A percentile compares a stretch with the other conserved stretches of the same genome.
Conservation (phyloP, 2,329 filamentous ascomycete genomes). For the Trichoderma polysporum region DNA sequence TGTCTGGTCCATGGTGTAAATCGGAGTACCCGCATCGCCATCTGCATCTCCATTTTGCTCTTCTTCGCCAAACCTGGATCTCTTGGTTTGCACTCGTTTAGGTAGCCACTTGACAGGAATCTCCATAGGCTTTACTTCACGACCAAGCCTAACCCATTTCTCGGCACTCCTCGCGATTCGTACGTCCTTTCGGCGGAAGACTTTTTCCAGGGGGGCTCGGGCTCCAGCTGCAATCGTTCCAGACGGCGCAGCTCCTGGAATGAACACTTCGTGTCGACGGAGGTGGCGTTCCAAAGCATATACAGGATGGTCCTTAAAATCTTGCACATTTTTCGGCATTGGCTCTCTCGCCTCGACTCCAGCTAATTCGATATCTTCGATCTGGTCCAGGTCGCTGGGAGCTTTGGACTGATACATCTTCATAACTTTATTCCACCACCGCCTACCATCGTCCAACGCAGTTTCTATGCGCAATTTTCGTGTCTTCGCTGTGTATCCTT, state of each 20-base stretch:
- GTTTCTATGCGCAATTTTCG: slow-evolving; percentile 75
- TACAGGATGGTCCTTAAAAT: slow-evolving; percentile 83
- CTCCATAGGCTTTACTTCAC: slow-evolving; percentile 74
- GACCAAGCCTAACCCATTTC: slow-evolving; percentile 86
- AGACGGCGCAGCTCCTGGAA: slow-evolving; percentile 65
- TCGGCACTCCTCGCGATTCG: slow-evolving; percentile 74
- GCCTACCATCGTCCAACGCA: slow-evolving; percentile 46
- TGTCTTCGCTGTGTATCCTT: slow-evolving; percentile 88
- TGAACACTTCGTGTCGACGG: slow-evolving; percentile 76
- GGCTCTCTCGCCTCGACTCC: slow-evolving; percentile 72
- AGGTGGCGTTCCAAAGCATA: slow-evolving; percentile 86
- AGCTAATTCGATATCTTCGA: slow-evolving; percentile 76
- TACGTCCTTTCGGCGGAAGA: slow-evolving; percentile 82
- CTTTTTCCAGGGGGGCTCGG: slow-evolving; percentile 64
- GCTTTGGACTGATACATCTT: slow-evolving; percentile 44
- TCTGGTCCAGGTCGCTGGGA: slow-evolving; percentile 69
- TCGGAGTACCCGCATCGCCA: slow-evolving; percentile 49
- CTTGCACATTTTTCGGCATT: slow-evolving; percentile 81
- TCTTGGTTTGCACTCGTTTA: slow-evolving; percentile 42
- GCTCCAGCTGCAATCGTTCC: slow-evolving; percentile 74
- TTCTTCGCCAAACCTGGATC: slow-evolving; percentile 29
- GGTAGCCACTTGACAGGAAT: slow-evolving; percentile 76
- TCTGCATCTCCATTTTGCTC: slow-evolving; percentile 30
- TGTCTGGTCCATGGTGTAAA: slow-evolving; percentile 65
- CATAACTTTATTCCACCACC: slow-evolving; percentile 57